Evolutionary conservation across 257 asterid genomes (phyloP), one percentile per base, ranked within the genome.

Genomic region (Craterostigma plantagineum): DNA sequence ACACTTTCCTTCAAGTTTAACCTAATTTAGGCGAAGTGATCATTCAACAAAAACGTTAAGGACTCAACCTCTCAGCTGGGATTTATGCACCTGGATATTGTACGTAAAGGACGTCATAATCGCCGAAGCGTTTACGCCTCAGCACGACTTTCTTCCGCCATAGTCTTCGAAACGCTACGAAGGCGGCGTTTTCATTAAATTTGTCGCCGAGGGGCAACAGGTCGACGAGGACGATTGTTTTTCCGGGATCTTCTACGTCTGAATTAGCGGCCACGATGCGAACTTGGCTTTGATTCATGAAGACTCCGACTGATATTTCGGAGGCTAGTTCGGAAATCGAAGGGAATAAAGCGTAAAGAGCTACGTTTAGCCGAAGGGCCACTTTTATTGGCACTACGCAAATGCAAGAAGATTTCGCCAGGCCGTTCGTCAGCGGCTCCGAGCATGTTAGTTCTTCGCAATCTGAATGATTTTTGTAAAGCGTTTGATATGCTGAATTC

Each of bases 1-100:
- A n/a, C n/a, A n/a, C n/a, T n/a, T n/a, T n/a, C n/a, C n/a, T n/a
- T n/a, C n/a, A n/a, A n/a, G n/a, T n/a, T n/a, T n/a, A n/a, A n/a
- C n/a, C n/a, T n/a, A n/a, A n/a, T n/a, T n/a, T n/a, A n/a, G n/a
- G n/a, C n/a, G n/a, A n/a, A n/a, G n/a, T n/a, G n/a, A n/a, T n/a
- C n/a, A n/a, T n/a, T n/a, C n/a, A n/a, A n/a, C n/a, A n/a, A n/a
- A n/a, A n/a, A n/a, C n/a, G n/a, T n/a, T n/a, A n/a, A n/a, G n/a
- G n/a, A n/a, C n/a, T n/a, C n/a, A n/a, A n/a, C n/a, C n/a, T n/a
- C n/a, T n/a, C n/a, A n/a, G n/a, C n/a, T n/a, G n/a, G n/a, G n/a
- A n/a, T n/a, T n/a, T n/a, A n/a, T n/a, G n/a, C n/a, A 87, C 93
- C 95, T 76, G 95, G 98, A 51, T 82, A 87, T 37, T 57, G 81